Evolutionary conservation across 805 yeast species (phyloP), one percentile per base, ranked within the genome.

Genomic region (Spathaspora arborariae): DNA sequence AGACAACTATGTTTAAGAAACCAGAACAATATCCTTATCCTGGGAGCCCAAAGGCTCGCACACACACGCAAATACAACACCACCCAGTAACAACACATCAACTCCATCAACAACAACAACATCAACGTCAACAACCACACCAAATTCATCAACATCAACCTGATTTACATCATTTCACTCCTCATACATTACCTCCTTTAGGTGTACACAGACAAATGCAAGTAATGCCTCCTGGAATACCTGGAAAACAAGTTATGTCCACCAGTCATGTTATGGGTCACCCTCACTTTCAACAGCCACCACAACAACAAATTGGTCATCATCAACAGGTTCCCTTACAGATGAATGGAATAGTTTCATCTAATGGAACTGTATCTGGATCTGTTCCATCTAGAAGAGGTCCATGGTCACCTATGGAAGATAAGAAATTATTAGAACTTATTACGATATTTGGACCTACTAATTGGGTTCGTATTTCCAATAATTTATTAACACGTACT

Each of bases 361-460:
- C 54, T n/a, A 48, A 48, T 10, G 48, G 46, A 15, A 48, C 24
- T 27, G 37, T 52, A 6, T 47, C 53, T 50, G 51, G 27, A 54
- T 26, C 44, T 27, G 40, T 27, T 30, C 39, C 63, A 30, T 30
- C 35, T 42, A 67, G 85, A 51, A 70, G 94, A 41, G 97, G 97
- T 1, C 95, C 96, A 0, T 89, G 97, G 97, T 80, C 94, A 5
- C 84, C 90, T 1, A 84, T 82, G 20, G 97, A 89, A 57, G 97
- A 89, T 64, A 78, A 76, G 52, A 78, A 79, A 55, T 75, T 89
- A 41, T 65, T 89, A 59, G 85, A 83, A 19, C 73, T 89, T 20
- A 87, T 89, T 35, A 68, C 78, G 36, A 64, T 79, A 20, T 83
- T 79, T 61, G 95, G 95, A 4, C 89, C 96, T 8, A 77, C 87